Conservation (phyloP, 176 grass and related monocot genomes). For the Carex myosuroides region DNA sequence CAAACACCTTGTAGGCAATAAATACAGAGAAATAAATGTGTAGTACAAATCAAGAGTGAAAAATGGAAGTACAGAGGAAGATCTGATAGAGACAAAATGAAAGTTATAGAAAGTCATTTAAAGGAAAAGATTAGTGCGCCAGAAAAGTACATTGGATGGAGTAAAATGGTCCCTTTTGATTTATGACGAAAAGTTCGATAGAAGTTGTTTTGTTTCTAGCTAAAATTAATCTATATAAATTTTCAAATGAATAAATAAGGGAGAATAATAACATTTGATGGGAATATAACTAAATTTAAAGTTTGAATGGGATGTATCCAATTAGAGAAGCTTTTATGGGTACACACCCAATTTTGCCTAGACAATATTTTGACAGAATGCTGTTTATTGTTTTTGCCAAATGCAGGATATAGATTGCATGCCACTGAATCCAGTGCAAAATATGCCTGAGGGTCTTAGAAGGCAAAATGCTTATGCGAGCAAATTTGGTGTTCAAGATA, state of each 20-base stretch:
- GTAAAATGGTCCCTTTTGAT: background rate
- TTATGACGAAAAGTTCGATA: background rate
- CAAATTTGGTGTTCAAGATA: constrained; percentile 28
- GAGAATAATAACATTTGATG: background rate
- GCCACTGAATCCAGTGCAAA: constrained; percentile 70
- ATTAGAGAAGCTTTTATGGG: background rate
- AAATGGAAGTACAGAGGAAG: background rate
- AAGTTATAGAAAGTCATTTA: background rate
- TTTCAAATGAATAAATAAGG: background rate
- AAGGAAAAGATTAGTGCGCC: background rate
- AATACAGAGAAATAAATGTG: background rate
- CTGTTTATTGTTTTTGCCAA: background rate
- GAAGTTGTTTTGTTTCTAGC: background rate
- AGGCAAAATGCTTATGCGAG: constrained; percentile 45
- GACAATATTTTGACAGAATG: background rate
- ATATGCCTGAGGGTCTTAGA: constrained; percentile 69
- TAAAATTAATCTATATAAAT: background rate
- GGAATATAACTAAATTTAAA: background rate
- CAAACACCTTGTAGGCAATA: background rate
- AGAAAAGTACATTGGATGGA: background rate
- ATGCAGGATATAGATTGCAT: constrained; percentile 89
- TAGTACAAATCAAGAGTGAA: background rate
- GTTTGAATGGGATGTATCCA: background rate
- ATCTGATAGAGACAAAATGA: background rate
- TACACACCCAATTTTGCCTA: background rate